Base-by-base conservation (phyloP, 1,139 yeast species). In the Kodamaea plutei region DNA sequence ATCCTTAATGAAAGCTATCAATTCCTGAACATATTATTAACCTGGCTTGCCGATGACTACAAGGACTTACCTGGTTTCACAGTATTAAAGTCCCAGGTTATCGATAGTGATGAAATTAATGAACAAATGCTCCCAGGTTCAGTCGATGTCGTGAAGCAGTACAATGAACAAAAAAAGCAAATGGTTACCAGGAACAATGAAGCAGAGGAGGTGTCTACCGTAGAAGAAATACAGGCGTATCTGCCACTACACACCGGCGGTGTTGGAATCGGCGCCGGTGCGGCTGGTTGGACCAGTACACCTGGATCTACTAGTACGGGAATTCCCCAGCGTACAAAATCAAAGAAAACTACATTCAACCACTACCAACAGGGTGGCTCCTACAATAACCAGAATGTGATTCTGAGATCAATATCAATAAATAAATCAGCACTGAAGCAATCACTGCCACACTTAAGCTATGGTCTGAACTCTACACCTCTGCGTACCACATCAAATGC, bases 21-120 rank as follows among this genome's bases (percentile, higher is more conserved):
- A 34, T 47, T 49, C 2, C 50, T 55, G 3, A 43, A 46, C 4
- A 48, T 51, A 4, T 46, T 65, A 26, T 39, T 52, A 15, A 51
- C 52, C 28, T 67, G 72, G 73, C 44, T 67, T 18, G 58, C 54
- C 22, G 36, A 34, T 11, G 35, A 38, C 2, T 49, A 48, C 34
- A 43, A 50, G 10, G 41, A 40, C 12, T 43, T 52, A 20, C 57
- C 57, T 2, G 61, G 61, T 1, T 48, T 55, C 34, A 25, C 33
- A 3, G n/a, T 28, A 8, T 26, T 24, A 29, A 36, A 34, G 28
- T 14, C 26, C 8, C 33, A 35, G 10, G 7, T 29, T 12, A 19
- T 36, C 18, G 28, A 32, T n/a, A 45, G 38, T 19, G 47, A 43
- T 23, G 40, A 36, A 10, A 43, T 46, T 27, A 43, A 43, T 27